Evolutionary conservation across 345 rosid species (phyloP).

Genomic region (Clarkia xantiana): DNA sequence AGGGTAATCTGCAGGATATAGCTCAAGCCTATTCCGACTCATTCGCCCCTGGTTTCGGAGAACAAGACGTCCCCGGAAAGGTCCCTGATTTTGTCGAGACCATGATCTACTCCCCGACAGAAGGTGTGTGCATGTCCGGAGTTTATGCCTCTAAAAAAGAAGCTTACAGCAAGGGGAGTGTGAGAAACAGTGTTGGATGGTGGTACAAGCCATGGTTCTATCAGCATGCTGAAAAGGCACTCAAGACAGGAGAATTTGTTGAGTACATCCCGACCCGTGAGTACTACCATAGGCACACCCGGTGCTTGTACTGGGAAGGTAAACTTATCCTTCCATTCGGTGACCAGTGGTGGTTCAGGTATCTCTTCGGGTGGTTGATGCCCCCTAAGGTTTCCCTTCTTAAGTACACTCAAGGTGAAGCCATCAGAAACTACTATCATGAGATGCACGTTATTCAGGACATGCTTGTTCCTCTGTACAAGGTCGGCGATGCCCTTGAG

Average conservation of each 20-base stretch:
- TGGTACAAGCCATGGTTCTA: slow-evolving; percentile 99
- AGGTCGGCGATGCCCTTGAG: slow-evolving; percentile 88
- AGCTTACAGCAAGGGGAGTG: slow-evolving; percentile 83
- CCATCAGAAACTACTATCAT: slow-evolving; percentile 93
- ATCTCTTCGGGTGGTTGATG: slow-evolving; percentile 93
- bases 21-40: slow-evolving; percentile 86
- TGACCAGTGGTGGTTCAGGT: slow-evolving; percentile 97
- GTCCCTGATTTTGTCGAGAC: slow-evolving; percentile 95
- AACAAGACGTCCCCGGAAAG: slow-evolving; percentile 53
- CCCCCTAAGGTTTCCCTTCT: slow-evolving; percentile 99
- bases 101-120: slow-evolving; percentile 57
- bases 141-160: slow-evolving; percentile 82
- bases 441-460: slow-evolving; percentile 97
- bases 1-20: slow-evolving; percentile 49
- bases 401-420: slow-evolving; percentile 98
- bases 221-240: slow-evolving; percentile 74
- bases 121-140: slow-evolving; percentile 94
- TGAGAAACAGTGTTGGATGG: slow-evolving; percentile 83
- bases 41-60: slow-evolving; percentile 83
- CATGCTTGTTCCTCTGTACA: slow-evolving; percentile 97
- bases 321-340: slow-evolving; percentile 95
- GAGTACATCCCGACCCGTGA: slow-evolving; percentile 97
- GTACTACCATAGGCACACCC: slow-evolving; percentile 93
- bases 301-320: slow-evolving; percentile 99
- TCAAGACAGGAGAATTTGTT: slow-evolving; percentile 78